Percentiles rank a stretch among this genome's conserved stretches.
phyloP scores from a whole-genome alignment of 768 basidiomycete species.

The Termitomyces eurrhizus region DNA sequence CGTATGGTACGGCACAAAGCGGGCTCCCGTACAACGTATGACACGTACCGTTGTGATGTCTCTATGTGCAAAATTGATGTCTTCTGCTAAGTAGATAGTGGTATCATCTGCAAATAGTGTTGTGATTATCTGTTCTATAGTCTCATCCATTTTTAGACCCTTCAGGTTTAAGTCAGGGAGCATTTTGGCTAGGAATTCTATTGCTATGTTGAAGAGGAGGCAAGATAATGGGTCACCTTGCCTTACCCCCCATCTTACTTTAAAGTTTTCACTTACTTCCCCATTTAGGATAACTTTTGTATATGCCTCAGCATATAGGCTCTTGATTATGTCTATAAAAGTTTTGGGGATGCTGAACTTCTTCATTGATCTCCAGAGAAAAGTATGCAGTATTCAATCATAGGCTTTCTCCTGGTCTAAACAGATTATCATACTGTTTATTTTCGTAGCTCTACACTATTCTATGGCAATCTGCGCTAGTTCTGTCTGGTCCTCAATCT shows the following conservation, averaged over 20 bases:
- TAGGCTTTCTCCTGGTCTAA: too few relatives aligned
- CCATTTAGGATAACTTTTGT: conserved; percentile 10
- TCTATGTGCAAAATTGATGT: too few relatives aligned
- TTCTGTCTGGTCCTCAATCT: too few relatives aligned
- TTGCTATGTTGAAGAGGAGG: conserved; percentile 37
- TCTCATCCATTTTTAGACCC: conserved; percentile 19
- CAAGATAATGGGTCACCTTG: too few relatives aligned
- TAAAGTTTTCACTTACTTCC: conserved; percentile 3
- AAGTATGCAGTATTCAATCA: too few relatives aligned
- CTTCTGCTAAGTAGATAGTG: conserved; percentile 27
- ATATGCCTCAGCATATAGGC: conserved; percentile 8
- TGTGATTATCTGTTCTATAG: conserved; percentile 31
- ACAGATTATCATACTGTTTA: too few relatives aligned
- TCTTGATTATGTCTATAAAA: too few relatives aligned
- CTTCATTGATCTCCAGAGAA: not conserved
- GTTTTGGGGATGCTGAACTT: conserved; percentile 3
- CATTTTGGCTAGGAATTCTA: conserved; percentile 32
- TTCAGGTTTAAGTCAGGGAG: conserved; percentile 25
- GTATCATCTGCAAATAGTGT: conserved; percentile 34
- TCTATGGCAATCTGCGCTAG: not conserved
- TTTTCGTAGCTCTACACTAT: not conserved
- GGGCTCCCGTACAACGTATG: too few relatives aligned
- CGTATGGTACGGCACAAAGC: too few relatives aligned
- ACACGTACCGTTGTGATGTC: too few relatives aligned
- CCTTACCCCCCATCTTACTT: conserved; percentile 9